phyloP scores from a whole-genome alignment of 1,139 yeast genomes.

The Diutina siamensis region DNA sequence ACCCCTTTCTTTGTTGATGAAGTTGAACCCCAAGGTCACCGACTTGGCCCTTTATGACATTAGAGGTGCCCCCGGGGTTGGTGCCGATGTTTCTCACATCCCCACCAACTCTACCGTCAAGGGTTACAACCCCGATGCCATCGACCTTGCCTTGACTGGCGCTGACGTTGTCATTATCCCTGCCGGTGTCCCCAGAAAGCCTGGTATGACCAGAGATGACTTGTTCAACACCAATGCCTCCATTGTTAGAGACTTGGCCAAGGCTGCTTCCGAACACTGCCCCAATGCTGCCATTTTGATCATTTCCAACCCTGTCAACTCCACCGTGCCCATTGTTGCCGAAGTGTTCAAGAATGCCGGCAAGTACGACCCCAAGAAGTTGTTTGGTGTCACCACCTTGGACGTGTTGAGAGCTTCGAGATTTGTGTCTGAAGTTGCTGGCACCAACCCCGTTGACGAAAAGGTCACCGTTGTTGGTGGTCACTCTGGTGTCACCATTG shows the following conservation, averaged over 20 bases:
- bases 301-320: constrained; percentile 93
- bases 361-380: constrained; percentile 64
- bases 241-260: constrained; percentile 74
- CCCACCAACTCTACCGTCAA: constrained; percentile 67
- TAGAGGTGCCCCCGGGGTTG: constrained; percentile 85
- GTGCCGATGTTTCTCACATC: constrained; percentile 82
- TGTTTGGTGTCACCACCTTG: constrained; percentile 88
- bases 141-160: constrained; percentile 27
- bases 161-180: constrained; percentile 80
- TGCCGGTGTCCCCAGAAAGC: constrained; percentile 96
- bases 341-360: constrained; percentile 71
- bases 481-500: constrained; percentile 92
- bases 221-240: constrained; percentile 88
- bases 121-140: constrained; percentile 45
- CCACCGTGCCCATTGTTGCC: constrained; percentile 88
- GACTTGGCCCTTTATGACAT: constrained; percentile 80
- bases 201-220: constrained; percentile 97
- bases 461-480: constrained; percentile 88
- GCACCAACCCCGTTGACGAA: constrained; percentile 46
- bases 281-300: constrained; percentile 70
- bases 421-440: constrained; percentile 60
- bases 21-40: constrained; percentile 68
- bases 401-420: constrained; percentile 87
- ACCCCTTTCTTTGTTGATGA: constrained; percentile 77
- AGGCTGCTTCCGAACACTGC: constrained; percentile 60